These are phyloP conservation scores for Candida multigemmis DNA, from an alignment of 805 yeast genomes.

Conservation along the genomic window DNA sequence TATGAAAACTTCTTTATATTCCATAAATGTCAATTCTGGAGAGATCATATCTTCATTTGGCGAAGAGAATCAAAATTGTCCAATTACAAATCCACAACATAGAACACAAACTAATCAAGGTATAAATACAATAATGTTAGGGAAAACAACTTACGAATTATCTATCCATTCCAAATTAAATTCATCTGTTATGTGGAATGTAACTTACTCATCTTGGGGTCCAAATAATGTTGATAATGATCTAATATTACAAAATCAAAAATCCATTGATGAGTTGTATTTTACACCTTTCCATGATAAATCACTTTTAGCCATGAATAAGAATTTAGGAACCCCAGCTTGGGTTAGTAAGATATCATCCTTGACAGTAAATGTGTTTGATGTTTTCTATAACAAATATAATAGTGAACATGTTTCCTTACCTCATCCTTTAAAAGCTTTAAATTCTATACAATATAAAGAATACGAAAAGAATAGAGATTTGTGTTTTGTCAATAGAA, in stretches of 20 bases:
- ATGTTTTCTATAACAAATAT: conserved; percentile 41
- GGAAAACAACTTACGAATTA: conserved; percentile 65
- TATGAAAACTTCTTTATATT: conserved; percentile 64
- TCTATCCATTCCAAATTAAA: conserved; percentile 68
- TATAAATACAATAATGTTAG: conserved; percentile 42
- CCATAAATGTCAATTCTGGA: conserved; percentile 69
- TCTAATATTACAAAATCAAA: conserved; percentile 30
- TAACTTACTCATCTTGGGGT: conserved; percentile 84
- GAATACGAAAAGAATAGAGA: conserved; percentile 14
- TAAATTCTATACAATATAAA: conserved; percentile 19
- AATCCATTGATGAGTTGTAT: conserved; percentile 63
- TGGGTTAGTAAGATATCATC: conserved; percentile 76
- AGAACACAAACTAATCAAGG: conserved; percentile 8
- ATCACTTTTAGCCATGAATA: conserved; percentile 67
- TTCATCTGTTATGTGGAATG: conserved; percentile 61
- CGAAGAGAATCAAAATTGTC: conserved; percentile 18
- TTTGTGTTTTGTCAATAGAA: conserved; percentile 56
- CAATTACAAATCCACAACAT: conserved; percentile 17
- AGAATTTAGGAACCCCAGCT: conserved; percentile 56
- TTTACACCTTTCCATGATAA: conserved; percentile 81
- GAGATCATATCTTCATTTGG: conserved; percentile 66
- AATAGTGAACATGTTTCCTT: conserved; percentile 33
- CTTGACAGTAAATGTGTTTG: conserved; percentile 72
- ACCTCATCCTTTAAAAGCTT: conserved; percentile 58
- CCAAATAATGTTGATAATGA: conserved; percentile 76